Evolutionary conservation across 2,329 filamentous ascomycete species (phyloP), one percentile per base, ranked within the genome.

Genomic region (Ceratocystis destructans): DNA sequence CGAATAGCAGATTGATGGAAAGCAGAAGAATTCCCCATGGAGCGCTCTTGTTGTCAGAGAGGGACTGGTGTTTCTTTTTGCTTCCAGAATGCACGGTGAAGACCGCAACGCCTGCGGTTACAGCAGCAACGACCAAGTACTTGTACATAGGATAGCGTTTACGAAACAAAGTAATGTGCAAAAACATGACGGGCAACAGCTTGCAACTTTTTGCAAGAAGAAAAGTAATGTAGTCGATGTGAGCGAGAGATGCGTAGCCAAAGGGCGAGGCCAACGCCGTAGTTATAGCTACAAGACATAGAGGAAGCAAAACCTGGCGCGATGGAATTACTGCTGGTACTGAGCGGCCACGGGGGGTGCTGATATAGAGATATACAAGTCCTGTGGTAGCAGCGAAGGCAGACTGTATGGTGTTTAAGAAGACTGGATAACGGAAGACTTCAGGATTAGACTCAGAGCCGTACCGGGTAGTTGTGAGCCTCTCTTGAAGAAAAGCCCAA

Each of bases 191-290:
- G 2, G 94, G 94, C n/a, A 99, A 85, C 22, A 99, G 83, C 79
- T 99, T 99, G 87, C 94, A 99, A 72, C 88, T 92, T 78, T 99
- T 97, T 71, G 94, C 93, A 53, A 99, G 87, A 71, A 96, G 89
- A 77, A 96, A 97, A 37, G 94, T 96, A 73, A 97, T 90, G 77
- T 97, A 97, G 82, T 97, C 94, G 76, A 97, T 91, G 75, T 97
- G 91, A 46, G 88, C 86, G 63, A 97, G 85, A 68, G 86, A 88
- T 62, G 94, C 92, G 77, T 97, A 97, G 71, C 93, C 94, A 73
- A 96, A 96, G 2, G 93, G 93, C n/a, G 88, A 91, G 48, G 93
- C 91, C 64, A 97, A 87, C 3, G 90, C 91, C 71, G 86, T 88
- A 3, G 91, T 96, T 66, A 96, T 77, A 70, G 91, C 90, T 68